A percentile compares a stretch with the other conserved stretches of the same genome.
Evolutionary conservation across 805 yeast genomes (phyloP).

Genomic region (Kuraishia floccosa): DNA sequence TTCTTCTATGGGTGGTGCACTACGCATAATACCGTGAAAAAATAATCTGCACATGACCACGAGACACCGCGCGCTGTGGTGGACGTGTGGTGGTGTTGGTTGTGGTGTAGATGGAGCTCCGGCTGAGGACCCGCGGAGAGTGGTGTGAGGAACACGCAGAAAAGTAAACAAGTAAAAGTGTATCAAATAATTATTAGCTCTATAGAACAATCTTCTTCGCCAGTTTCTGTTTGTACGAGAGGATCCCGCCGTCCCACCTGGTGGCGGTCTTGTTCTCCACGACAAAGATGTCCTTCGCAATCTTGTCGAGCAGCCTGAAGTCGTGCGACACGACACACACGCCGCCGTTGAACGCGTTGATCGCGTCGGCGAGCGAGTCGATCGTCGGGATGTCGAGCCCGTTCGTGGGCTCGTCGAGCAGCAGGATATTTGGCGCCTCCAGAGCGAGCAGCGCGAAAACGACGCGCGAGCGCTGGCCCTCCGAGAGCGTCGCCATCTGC

Average conservation of each 20-base stretch:
- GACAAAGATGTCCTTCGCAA: conserved; percentile 94
- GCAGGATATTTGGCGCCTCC: conserved; percentile 87
- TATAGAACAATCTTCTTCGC: conserved; percentile 80
- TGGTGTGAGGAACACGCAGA: too few species aligned
- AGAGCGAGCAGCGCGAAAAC: conserved; percentile 94
- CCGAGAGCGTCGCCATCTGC: conserved; percentile 96
- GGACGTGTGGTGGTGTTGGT: too few species aligned
- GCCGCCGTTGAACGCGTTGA: conserved; percentile 92
- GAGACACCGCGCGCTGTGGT: background rate
- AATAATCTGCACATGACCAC: too few species aligned
- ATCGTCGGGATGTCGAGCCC: conserved; percentile 98
- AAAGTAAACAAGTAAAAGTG: background rate
- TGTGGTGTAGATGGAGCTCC: too few species aligned
- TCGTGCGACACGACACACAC: conserved; percentile 98
- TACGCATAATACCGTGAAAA: too few species aligned
- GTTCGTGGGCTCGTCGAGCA: conserved; percentile 99
- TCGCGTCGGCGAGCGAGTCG: conserved; percentile 95
- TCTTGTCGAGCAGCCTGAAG: conserved; percentile 93
- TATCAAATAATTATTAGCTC: background rate
- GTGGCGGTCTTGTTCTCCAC: conserved; percentile 94
- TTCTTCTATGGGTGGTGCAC: too few species aligned
- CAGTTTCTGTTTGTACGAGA: conserved; percentile 87
- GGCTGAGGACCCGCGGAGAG: too few species aligned
- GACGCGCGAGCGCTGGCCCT: conserved; percentile 99
- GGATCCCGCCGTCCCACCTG: conserved; percentile 89